These are phyloP conservation scores for Neoboletus subvelutipes DNA, from an alignment of 768 basidiomycete species.

Conservation along the genomic window DNA sequence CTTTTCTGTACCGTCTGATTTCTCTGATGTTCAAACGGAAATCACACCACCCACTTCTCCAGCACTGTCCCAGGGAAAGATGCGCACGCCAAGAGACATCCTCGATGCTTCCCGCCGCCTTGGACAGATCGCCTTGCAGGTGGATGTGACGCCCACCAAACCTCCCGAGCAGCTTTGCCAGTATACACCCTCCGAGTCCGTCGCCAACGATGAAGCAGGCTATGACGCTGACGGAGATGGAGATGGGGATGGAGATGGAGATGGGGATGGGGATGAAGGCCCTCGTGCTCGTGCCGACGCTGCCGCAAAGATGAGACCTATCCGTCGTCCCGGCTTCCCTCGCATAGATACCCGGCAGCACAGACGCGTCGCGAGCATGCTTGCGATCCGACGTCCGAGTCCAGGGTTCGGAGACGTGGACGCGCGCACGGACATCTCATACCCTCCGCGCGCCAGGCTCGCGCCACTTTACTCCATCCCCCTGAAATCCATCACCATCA, in stretches of 20 bases:
- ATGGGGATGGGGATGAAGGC: neutral
- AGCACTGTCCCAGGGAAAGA: conserved; percentile 5
- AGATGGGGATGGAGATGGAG: neutral
- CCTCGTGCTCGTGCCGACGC: neutral
- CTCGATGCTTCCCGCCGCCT: conserved; percentile 16
- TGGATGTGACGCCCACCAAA: neutral
- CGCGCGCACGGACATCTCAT: neutral
- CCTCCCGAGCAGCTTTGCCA: neutral
- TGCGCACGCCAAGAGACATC: conserved; percentile 7
- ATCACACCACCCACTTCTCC: conserved; percentile 24
- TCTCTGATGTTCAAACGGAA: conserved; percentile 20
- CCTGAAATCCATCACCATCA: neutral
- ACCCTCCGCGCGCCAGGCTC: neutral
- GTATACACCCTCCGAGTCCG: neutral
- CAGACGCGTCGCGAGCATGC: conserved; percentile 26
- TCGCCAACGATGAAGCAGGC: conserved; percentile 20
- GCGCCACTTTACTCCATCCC: neutral
- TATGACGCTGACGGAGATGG: conserved; percentile 24
- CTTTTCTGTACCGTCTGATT: conserved; percentile 10
- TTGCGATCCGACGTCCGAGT: conserved; percentile 13
- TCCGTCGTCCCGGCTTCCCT: conserved; percentile 16
- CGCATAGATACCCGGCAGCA: conserved; percentile 28
- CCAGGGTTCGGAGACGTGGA: neutral
- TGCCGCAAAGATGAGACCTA: neutral
- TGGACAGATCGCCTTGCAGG: neutral